These are phyloP conservation scores for Gremmenia infestans DNA, from an alignment of 2,329 filamentous ascomycete genomes.

Conservation along the genomic window DNA sequence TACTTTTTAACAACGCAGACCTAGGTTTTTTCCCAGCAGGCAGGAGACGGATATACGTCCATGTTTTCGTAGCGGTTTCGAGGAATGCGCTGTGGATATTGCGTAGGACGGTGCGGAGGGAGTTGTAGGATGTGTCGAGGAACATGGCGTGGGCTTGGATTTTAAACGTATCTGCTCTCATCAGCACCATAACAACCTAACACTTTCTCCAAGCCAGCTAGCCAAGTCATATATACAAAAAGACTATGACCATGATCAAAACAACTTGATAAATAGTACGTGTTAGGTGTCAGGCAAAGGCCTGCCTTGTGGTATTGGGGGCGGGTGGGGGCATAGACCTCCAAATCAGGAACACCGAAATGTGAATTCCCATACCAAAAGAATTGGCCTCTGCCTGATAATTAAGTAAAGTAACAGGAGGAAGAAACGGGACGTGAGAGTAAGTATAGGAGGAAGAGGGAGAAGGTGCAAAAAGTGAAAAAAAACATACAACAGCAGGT, in stretches of 20 bases:
- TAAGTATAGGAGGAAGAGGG: not conserved
- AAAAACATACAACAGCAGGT: conserved; percentile 28
- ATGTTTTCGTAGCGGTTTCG: conserved; percentile 74
- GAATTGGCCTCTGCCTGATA: too few species aligned
- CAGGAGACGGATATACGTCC: conserved; percentile 57
- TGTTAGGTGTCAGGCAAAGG: not conserved
- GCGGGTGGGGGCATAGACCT: too few species aligned
- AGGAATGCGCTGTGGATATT: conserved; percentile 72
- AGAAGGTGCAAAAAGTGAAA: conserved; percentile 7
- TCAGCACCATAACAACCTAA: not conserved
- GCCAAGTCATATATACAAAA: too few species aligned
- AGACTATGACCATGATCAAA: not conserved
- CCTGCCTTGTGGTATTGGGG: too few species aligned
- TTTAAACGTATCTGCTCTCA: conserved; percentile 61
- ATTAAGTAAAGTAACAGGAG: conserved; percentile 1
- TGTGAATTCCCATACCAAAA: too few species aligned
- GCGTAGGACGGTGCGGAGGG: conserved; percentile 58
- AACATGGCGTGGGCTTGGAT: conserved; percentile 82
- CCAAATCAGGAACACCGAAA: too few species aligned
- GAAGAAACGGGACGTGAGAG: not conserved
- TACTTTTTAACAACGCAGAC: conserved; percentile 49
- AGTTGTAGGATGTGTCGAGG: conserved; percentile 76
- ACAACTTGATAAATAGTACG: not conserved
- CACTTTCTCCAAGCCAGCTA: too few species aligned
- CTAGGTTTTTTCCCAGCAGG: conserved; percentile 51